Percentiles rank a stretch among this genome's conserved stretches.
These are phyloP conservation scores for Tetrapisispora iriomotensis DNA, from an alignment of 805 yeast species.

Conservation along the genomic window DNA sequence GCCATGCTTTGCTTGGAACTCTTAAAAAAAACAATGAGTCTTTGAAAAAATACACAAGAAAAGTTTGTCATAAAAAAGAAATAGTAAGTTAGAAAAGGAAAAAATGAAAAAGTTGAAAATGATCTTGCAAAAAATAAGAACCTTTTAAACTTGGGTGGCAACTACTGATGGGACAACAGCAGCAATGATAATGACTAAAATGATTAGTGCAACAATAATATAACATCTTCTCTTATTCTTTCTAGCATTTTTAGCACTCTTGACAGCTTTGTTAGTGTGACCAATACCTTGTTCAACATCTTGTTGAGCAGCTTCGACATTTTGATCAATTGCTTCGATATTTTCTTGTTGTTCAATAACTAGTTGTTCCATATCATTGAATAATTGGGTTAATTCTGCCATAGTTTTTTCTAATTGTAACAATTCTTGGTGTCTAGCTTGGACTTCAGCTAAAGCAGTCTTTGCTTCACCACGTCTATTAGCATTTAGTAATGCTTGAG, in stretches of 20 bases:
- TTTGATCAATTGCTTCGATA: constrained; percentile 72
- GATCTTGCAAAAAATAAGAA: too few relatives aligned
- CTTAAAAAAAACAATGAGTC: too few relatives aligned
- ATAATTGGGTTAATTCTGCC: constrained; percentile 89
- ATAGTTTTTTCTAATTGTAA: constrained; percentile 90
- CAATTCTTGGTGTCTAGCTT: constrained; percentile 88
- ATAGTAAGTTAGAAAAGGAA: background rate
- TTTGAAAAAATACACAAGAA: too few relatives aligned
- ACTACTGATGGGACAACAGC: constrained; percentile 44
- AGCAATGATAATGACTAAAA: constrained; percentile 56
- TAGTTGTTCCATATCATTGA: constrained; percentile 91
- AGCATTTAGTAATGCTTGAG: constrained; percentile 80
- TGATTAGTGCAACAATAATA: constrained; percentile 48
- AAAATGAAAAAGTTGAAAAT: constrained; percentile 2
- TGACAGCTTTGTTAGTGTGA: constrained; percentile 84
- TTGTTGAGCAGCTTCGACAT: constrained; percentile 72
- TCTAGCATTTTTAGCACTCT: constrained; percentile 81
- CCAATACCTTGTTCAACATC: constrained; percentile 93
- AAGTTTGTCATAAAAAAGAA: constrained; percentile 4
- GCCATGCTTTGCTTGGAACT: too few relatives aligned
- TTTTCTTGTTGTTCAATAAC: constrained; percentile 92
- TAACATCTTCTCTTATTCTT: constrained; percentile 83
- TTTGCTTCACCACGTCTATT: constrained; percentile 92
- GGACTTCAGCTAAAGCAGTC: constrained; percentile 91
- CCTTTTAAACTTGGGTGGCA: constrained; percentile 17